Evolutionary conservation across 225 moss, liverwort and hornwort genomes (phyloP), one percentile per base, ranked within the genome.

Genomic region (Anthoceros angustus): DNA sequence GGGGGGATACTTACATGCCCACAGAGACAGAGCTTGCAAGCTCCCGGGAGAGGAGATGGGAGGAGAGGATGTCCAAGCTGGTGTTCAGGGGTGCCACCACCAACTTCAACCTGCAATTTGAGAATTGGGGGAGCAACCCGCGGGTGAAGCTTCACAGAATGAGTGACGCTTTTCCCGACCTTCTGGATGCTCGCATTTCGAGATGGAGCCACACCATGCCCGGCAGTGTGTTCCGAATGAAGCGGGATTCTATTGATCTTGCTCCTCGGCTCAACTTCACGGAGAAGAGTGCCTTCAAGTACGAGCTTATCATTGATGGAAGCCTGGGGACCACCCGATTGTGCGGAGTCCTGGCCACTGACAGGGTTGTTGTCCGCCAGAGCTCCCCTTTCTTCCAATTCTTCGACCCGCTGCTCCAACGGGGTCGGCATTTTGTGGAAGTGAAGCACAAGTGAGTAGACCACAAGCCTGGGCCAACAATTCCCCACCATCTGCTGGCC

Each of bases 11-110:
- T 7, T 55, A 55, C 55, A 15, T 15, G 16, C n/a, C 55, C 1
- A 20, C n/a, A 7, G 55, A 20, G 16, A 12, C 16, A 1, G 55
- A 15, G 16, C 16, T 15, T 0, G n/a, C 8, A 1, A 23, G n/a
- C n/a, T 18, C 16, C 10, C 7, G n/a, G 8, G 7, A 15, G 16
- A 18, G 12, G 10, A 15, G 16, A 6, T 55, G 55, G 55, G 14
- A 18, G 10, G 16, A 55, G 1, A 15, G 18, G 55, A 6, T 20
- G 2, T 7, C 16, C 10, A 55, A 55, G 55, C 55, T 55, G 55
- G 55, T 55, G 55, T 55, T 55, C 55, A 18, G 55, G 16, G 55
- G 55, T 20, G 55, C 55, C 18, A 55, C 55, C 55, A 55, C 55
- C 55, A 55, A 55, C 14, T 55, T 55, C 55, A 1, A 6, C 10